Conservation (phyloP, 768 basidiomycete species). For the Sistotremastrum suecicum region DNA sequence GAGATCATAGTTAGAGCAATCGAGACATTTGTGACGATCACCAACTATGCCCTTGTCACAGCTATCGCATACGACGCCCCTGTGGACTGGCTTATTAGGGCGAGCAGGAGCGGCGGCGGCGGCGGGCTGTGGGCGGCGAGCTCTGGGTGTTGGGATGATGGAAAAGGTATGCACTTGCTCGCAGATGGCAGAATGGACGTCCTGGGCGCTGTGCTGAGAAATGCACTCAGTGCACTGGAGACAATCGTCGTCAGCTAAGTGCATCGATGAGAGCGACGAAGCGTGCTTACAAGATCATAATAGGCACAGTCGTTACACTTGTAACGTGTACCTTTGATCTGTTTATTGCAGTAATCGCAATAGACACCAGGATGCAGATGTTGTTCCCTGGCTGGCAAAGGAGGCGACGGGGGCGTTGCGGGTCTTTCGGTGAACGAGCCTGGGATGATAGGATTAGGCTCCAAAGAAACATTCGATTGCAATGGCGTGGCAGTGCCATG, state of each 20-base stretch:
- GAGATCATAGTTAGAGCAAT: slow-evolving; percentile 64
- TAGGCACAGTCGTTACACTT: slow-evolving; percentile 13
- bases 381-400: neutral
- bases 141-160: neutral
- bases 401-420: neutral
- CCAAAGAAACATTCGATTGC: too few species aligned
- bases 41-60: slow-evolving; percentile 49
- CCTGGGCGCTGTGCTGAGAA: neutral
- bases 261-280: neutral
- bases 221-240: slow-evolving; percentile 7
- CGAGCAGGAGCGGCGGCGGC: slow-evolving; percentile 3
- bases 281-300: slow-evolving; percentile 11
- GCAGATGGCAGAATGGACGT: slow-evolving; percentile 1
- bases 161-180: neutral
- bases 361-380: slow-evolving; percentile 9
- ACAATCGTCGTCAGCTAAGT: neutral
- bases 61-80: slow-evolving; percentile 47
- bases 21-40: slow-evolving; percentile 65
- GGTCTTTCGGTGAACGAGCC: slow-evolving; percentile 4
- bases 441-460: slow-evolving; percentile 5
- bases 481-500: neutral
- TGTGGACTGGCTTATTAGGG: slow-evolving; percentile 28
- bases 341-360: slow-evolving; percentile 15
- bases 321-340: slow-evolving; percentile 15
- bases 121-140: neutral